phyloP scores from a whole-genome alignment of 176 grass and related monocot genomes.

The Dendrocalamus sinicus region DNA sequence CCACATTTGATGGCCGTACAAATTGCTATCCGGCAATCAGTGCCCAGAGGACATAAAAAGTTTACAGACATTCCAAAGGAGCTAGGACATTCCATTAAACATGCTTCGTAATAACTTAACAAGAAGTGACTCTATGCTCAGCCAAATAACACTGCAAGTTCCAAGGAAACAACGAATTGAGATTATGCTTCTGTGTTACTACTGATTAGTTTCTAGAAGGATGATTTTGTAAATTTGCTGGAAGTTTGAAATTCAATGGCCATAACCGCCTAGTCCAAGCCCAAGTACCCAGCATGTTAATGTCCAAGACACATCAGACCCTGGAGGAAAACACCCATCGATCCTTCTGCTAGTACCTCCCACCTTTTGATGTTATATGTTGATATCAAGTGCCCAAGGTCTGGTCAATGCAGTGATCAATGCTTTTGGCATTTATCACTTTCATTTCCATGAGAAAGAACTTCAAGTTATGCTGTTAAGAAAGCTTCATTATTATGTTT shows the following conservation, averaged over 20 bases:
- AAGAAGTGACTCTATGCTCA: background rate
- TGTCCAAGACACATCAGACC: background rate
- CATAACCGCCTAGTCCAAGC: background rate
- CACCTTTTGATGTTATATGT: background rate
- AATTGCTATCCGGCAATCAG: background rate
- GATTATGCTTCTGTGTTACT: background rate
- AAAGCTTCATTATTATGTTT: background rate
- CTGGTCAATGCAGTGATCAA: background rate
- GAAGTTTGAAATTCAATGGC: background rate
- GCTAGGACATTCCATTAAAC: background rate
- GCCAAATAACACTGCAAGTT: background rate
- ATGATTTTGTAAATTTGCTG: conserved; percentile 3
- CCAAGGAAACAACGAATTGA: background rate
- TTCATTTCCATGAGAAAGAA: background rate
- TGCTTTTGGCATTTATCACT: background rate
- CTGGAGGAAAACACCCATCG: background rate
- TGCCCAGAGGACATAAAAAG: background rate
- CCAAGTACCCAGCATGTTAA: background rate
- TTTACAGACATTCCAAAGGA: background rate
- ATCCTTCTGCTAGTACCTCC: background rate
- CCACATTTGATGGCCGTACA: background rate
- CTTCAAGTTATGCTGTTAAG: background rate
- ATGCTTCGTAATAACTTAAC: background rate
- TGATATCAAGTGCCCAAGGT: background rate
- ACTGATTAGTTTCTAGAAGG: background rate